Conservation (phyloP, 441 rosid genomes). For the Sinapis alba region DNA sequence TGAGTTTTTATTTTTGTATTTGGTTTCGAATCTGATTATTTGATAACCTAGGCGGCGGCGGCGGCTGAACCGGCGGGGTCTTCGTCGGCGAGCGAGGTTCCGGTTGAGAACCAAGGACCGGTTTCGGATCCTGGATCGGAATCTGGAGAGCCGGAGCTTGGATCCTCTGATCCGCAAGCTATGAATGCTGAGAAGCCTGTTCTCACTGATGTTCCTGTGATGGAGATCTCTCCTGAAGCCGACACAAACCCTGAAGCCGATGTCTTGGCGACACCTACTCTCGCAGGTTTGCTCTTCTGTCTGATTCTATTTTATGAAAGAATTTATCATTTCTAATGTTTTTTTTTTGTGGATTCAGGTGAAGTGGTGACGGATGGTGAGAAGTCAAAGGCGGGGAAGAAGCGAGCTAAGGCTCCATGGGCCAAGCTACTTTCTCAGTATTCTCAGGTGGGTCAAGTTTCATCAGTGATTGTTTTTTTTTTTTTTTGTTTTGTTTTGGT, state of each 20-base stretch:
- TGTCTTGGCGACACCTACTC: conserved; percentile 52
- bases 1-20: neutral
- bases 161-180: conserved; percentile 68
- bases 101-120: conserved; percentile 46
- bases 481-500: neutral
- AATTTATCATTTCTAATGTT: neutral
- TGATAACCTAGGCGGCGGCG: conserved; percentile 48
- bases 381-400: conserved; percentile 66
- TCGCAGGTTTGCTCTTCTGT: conserved; percentile 53
- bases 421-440: conserved; percentile 92
- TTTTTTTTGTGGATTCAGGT: conserved; percentile 45
- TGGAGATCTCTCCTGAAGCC: conserved; percentile 56
- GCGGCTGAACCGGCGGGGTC: conserved; percentile 50
- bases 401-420: conserved; percentile 73
- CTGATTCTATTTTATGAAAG: neutral
- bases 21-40: conserved; percentile 4
- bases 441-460: conserved; percentile 56
- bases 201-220: conserved; percentile 42
- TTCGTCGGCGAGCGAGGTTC: conserved; percentile 56
- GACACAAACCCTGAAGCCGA: conserved; percentile 57
- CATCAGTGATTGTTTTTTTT: neutral
- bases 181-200: conserved; percentile 50
- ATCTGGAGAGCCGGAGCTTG: conserved; percentile 58
- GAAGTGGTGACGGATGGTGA: conserved; percentile 53
- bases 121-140: conserved; percentile 62